Evolutionary conservation across 768 basidiomycete genomes (phyloP), one percentile per base, ranked within the genome.

Genomic region (Russula griseocarnosa): DNA sequence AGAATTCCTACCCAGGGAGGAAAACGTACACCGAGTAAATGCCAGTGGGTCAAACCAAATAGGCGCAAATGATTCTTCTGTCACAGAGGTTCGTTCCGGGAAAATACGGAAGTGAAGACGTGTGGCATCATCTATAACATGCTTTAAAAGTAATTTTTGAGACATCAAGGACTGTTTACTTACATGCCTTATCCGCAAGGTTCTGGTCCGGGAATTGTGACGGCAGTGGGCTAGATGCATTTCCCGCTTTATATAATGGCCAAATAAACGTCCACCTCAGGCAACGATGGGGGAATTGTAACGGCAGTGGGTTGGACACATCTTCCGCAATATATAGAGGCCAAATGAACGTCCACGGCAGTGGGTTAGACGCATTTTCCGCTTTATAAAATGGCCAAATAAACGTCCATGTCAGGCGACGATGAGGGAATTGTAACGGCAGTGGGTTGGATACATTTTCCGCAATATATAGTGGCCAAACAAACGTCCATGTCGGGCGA

Each of bases 151-250:
- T 36, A 62, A 70, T 62, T 28, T 72, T 72, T 20, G 38, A 64
- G 38, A 59, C n/a, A 49, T 72, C 61, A 72, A 50, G 56, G 69
- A 47, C 38, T 32, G 36, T 42, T 42, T 9, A 30, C 55, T 49
- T 60, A 73, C 75, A 72, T 49, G 72, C 62, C 54, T 70, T 67
- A 22, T 70, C 62, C 36, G 50, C 58, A 44, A 71, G 71, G 62
- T 72, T 73, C 28, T 47, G 50, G 14, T 62, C 50, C 22, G 50
- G 50, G 8, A 68, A 49, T 53, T 58, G 59, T 20, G 28, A 52
- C 20, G 60, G 34, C 28, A 50, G 18, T 24, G 49, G 38, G 28
- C 26, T 34, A 7, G 46, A 13, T 47, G 18, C 32, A 20, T 11
- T 49, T 44, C 60, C 32, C 7, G 24, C 16, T 22, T 18, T 11